Evolutionary conservation across 805 yeast species (phyloP), one percentile per base, ranked within the genome.

Genomic region (Candida glaebosa): DNA sequence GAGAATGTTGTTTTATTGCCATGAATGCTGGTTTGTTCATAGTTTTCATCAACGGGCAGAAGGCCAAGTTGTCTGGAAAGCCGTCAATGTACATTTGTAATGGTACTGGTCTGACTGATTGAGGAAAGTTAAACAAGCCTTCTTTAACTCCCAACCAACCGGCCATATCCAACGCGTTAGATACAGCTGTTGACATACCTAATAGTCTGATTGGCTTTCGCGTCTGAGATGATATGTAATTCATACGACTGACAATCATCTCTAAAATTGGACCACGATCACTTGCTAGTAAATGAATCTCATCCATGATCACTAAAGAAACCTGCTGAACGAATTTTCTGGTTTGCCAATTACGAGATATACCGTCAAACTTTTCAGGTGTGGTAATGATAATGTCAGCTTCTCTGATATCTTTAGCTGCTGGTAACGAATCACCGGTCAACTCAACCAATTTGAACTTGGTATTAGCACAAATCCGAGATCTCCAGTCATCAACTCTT

Each of bases 1-100:
- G 95, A 0, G 96, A 85, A 58, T 90, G 96, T 48, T 87, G 88
- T 56, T 88, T 87, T 48, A 89, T 89, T 0, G 96, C 96, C 83
- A 84, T 78, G 54, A 85, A 89, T 0, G 95, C 91, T 1, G 97
- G 96, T 53, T 75, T 88, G 71, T 82, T 88, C 93, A 79, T 87
- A 17, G 81, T 85, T 67, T 81, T 87, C 96, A 86, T 86, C 54
- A 87, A 67, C 1, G 91, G 88, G 52, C 89, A 81, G 55, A 86
- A 85, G 1, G 88, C 89, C 46, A 83, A 70, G 47, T 84, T 82
- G 48, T 85, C 93, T 1, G 89, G 90, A 52, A 82, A 86, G 0
- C 95, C 95, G 56, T 86, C 95, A 47, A 86, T 86, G 52, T 82
- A 86, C 91, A 86, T 86, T 52, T 86, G 84, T 43, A 86, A 66